phyloP scores from a whole-genome alignment of 2,329 filamentous ascomycete species.

The Cyphellophora attinorum region DNA sequence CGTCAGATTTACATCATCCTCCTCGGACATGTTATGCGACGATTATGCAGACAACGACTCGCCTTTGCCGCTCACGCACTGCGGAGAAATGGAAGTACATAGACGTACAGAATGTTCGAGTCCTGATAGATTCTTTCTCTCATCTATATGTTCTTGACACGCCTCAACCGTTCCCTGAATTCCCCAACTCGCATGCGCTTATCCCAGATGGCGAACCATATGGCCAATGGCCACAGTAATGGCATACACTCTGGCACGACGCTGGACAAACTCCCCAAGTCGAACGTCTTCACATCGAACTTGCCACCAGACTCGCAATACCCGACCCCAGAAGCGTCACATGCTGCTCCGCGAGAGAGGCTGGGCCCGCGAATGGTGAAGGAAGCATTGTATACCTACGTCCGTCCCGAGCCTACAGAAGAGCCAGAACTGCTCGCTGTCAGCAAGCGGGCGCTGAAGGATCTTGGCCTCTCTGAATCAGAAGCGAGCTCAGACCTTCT shows the following conservation, averaged over 20 bases:
- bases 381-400: slow-evolving; percentile 79
- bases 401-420: slow-evolving; percentile 65
- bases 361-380: slow-evolving; percentile 77
- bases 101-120: not conserved
- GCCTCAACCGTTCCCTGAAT: not conserved
- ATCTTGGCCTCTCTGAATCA: slow-evolving; percentile 63
- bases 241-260: slow-evolving; percentile 5
- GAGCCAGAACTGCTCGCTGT: slow-evolving; percentile 73
- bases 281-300: slow-evolving; percentile 53
- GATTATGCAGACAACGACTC: too few species aligned
- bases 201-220: slow-evolving; percentile 36
- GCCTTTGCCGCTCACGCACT: too few species aligned
- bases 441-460: slow-evolving; percentile 66
- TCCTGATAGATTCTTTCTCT: not conserved
- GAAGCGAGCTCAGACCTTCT: slow-evolving; percentile 68
- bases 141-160: not conserved
- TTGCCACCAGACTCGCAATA: slow-evolving; percentile 70
- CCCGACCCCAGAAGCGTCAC: slow-evolving; percentile 70
- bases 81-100: slow-evolving; percentile 1
- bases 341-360: slow-evolving; percentile 65
- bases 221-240: slow-evolving; percentile 18
- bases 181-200: slow-evolving; percentile 25
- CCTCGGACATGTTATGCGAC: too few species aligned
- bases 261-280: slow-evolving; percentile 49
- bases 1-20: too few species aligned